phyloP scores from a whole-genome alignment of 1,284 basidiomycete species.

The Heterobasidion annosum region DNA sequence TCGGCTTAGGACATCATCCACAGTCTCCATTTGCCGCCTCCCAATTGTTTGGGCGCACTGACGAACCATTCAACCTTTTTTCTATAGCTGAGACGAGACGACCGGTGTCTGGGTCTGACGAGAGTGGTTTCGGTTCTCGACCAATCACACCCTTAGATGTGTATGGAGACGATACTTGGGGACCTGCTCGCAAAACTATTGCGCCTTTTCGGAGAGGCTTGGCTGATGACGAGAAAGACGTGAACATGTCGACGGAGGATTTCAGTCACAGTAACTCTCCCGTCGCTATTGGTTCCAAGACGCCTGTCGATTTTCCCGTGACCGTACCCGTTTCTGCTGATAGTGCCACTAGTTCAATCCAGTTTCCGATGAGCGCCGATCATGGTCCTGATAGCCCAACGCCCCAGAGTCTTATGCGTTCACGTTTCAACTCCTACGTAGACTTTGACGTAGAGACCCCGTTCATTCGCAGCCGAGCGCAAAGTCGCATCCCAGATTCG shows the following conservation, averaged over 20 bases:
- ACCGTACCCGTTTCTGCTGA: conserved; percentile 37
- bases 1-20: conserved; percentile 43
- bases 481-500: conserved; percentile 57
- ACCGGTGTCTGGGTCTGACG: conserved; percentile 43
- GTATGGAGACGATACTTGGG: conserved; percentile 29
- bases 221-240: conserved; percentile 69
- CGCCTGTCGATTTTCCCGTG: conserved; percentile 46
- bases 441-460: conserved; percentile 64
- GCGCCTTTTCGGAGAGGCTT: conserved; percentile 80
- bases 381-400: conserved; percentile 45
- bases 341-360: conserved; percentile 58
- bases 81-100: conserved; percentile 69
- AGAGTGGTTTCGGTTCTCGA: conserved; percentile 40
- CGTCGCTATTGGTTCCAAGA: conserved; percentile 35
- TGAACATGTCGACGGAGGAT: conserved; percentile 31
- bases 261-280: conserved; percentile 35
- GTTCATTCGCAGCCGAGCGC: conserved; percentile 74
- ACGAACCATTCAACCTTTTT: conserved; percentile 71
- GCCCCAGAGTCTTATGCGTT: conserved; percentile 35
- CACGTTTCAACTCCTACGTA: conserved; percentile 57
- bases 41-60: conserved; percentile 69
- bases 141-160: conserved; percentile 43
- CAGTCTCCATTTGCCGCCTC: conserved; percentile 86
- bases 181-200: conserved; percentile 45
- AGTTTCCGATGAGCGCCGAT: conserved; percentile 73